Evolutionary conservation across 2,329 filamentous ascomycete species (phyloP).

Genomic region (Colletotrichum orbiculare): DNA sequence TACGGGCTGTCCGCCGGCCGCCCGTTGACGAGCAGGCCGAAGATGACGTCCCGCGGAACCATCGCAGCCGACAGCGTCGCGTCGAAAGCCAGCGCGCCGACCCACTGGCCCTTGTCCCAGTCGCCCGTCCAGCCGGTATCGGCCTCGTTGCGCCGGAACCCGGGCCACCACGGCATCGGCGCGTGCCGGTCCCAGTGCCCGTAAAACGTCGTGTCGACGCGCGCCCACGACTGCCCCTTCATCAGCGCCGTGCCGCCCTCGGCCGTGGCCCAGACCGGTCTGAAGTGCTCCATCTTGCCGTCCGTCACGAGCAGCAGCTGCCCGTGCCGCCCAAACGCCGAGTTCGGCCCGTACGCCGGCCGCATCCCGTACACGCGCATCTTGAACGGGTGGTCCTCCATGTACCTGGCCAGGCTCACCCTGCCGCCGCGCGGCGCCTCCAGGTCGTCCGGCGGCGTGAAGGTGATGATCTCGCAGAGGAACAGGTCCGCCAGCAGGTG

Average conservation of each 20-base stretch:
- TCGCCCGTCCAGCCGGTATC: background rate
- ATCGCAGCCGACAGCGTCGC: background rate
- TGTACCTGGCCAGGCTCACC: background rate
- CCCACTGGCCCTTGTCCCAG: background rate
- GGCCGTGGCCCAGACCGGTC: slow-evolving; percentile 1
- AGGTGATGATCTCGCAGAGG: slow-evolving; percentile 20
- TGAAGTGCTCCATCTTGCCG: slow-evolving; percentile 5
- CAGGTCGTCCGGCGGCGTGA: background rate
- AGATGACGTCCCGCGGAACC: background rate
- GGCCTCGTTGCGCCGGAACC: background rate
- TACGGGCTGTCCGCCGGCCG: too few species aligned
- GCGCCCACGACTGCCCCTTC: background rate
- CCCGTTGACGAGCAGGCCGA: background rate
- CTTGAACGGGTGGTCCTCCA: background rate
- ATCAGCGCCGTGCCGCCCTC: background rate
- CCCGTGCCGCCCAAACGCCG: background rate
- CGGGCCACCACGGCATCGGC: slow-evolving; percentile 31
- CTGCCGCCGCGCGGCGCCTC: background rate
- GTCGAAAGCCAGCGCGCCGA: background rate
- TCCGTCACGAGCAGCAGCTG: slow-evolving; percentile 27
- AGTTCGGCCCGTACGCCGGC: background rate
- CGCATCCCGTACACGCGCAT: slow-evolving; percentile 20
- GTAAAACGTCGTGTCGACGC: background rate
- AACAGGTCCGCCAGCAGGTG: slow-evolving; percentile 26
- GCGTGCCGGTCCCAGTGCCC: slow-evolving; percentile 19